Conservation (phyloP, 257 asterid genomes). For the Leonotis leonurus region DNA sequence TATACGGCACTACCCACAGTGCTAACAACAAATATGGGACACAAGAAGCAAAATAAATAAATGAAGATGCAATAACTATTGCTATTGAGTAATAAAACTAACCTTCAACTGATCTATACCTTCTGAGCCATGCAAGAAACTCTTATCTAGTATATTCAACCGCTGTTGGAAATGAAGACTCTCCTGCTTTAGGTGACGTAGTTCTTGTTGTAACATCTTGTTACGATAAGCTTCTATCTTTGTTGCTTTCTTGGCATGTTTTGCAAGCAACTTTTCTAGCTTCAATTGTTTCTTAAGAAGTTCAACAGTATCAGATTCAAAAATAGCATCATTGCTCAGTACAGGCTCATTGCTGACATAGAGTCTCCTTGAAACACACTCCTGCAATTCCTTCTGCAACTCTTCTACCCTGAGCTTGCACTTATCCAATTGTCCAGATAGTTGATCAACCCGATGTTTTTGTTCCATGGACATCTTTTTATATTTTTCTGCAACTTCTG, state of each 20-base stretch:
- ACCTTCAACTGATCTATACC: slow-evolving; percentile 57
- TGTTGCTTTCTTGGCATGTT: slow-evolving; percentile 62
- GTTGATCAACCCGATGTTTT: slow-evolving; percentile 47
- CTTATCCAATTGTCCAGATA: slow-evolving; percentile 42
- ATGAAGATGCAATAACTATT: no score
- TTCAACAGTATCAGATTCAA: slow-evolving; percentile 46
- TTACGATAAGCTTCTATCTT: slow-evolving; percentile 54
- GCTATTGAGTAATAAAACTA: slow-evolving; percentile 33
- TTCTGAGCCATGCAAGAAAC: slow-evolving; percentile 30
- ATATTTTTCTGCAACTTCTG: slow-evolving; percentile 39
- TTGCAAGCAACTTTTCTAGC: slow-evolving; percentile 59
- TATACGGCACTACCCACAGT: not conserved
- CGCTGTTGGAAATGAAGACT: slow-evolving; percentile 40
- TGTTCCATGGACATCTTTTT: slow-evolving; percentile 44
- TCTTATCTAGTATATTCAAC: slow-evolving; percentile 39
- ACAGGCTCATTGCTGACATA: slow-evolving; percentile 19
- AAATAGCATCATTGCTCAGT: slow-evolving; percentile 18
- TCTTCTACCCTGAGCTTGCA: slow-evolving; percentile 49
- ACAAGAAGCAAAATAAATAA: not conserved
- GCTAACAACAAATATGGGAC: not conserved
- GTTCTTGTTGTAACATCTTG: slow-evolving; percentile 46
- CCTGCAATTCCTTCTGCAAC: slow-evolving; percentile 42
- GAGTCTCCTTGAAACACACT: slow-evolving; percentile 32
- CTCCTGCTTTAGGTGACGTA: slow-evolving; percentile 49
- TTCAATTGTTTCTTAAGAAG: slow-evolving; percentile 50